These are phyloP conservation scores for Maudiozyma pseudohumilis DNA, from an alignment of 805 yeast species.

Conservation along the genomic window DNA sequence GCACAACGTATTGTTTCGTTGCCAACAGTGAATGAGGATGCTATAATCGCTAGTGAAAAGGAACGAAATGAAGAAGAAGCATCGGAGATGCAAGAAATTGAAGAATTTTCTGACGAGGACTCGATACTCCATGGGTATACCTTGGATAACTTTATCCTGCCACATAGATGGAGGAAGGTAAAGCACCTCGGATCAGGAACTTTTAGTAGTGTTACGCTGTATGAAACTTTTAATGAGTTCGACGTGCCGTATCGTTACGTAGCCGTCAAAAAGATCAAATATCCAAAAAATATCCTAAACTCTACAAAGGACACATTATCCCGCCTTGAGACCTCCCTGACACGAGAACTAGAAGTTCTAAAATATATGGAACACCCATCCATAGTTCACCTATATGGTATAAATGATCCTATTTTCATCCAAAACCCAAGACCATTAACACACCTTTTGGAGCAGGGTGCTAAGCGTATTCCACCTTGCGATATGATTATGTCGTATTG, in stretches of 20 bases:
- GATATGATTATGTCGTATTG: slow-evolving; percentile 65
- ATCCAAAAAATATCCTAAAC: slow-evolving; percentile 27
- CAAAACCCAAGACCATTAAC: slow-evolving; percentile 22
- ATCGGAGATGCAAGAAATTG: not conserved
- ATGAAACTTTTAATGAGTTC: slow-evolving; percentile 24
- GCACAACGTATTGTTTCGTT: slow-evolving; percentile 20
- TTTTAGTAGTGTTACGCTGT: slow-evolving; percentile 55
- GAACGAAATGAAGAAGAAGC: not conserved
- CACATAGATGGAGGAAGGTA: slow-evolving; percentile 28
- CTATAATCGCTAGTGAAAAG: not conserved
- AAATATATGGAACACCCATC: slow-evolving; percentile 54
- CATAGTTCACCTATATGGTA: slow-evolving; percentile 51
- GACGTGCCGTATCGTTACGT: slow-evolving; percentile 26
- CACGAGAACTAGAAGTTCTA: slow-evolving; percentile 68
- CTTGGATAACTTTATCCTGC: slow-evolving; percentile 9
- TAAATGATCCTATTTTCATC: slow-evolving; percentile 23
- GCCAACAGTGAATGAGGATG: slow-evolving; percentile 17
- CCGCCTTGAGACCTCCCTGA: slow-evolving; percentile 50
- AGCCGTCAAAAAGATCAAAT: slow-evolving; percentile 61
- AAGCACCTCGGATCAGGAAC: slow-evolving; percentile 54
- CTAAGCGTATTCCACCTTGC: slow-evolving; percentile 27
- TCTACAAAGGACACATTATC: slow-evolving; percentile 37
- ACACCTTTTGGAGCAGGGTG: slow-evolving; percentile 18
- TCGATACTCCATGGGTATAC: slow-evolving; percentile 14
- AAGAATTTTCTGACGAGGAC: slow-evolving; percentile 5